These are phyloP conservation scores for Globisporangium iwayamae DNA, from an alignment of 352 stramenopile genomes.

Conservation along the genomic window DNA sequence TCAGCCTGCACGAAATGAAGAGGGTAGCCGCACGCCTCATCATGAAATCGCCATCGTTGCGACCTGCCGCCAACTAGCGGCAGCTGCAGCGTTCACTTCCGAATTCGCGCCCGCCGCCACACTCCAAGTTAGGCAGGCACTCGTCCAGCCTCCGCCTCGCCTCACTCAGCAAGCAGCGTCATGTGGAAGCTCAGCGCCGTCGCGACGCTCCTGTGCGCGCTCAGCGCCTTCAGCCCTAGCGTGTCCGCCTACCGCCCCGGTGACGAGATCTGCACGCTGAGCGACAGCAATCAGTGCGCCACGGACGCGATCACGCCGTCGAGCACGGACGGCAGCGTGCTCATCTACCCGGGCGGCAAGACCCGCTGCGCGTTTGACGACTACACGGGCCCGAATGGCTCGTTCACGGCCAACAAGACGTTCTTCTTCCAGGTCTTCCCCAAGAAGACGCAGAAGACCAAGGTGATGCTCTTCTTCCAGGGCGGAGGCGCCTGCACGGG, in stretches of 20 bases:
- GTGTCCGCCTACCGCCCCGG: conserved; percentile 10
- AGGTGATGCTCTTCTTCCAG: conserved; percentile 42
- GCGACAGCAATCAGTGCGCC: conserved; percentile 22
- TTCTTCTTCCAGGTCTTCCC: conserved; percentile 55
- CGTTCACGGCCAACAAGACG: conserved; percentile 20
- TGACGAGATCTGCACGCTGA: conserved; percentile 28
- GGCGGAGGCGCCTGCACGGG: conserved; percentile 36
- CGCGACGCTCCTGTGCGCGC: conserved; percentile 9
- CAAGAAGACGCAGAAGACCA: conserved; percentile 26
- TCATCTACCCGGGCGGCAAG: conserved; percentile 27
- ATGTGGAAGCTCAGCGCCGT: no score
- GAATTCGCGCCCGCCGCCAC: no score
- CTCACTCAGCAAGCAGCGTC: no score
- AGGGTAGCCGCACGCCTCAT: no score
- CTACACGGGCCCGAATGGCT: conserved; percentile 4
- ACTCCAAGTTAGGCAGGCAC: no score
- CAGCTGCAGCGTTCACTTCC: no score
- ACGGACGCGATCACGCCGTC: conserved; percentile 23
- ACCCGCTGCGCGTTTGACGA: conserved; percentile 26
- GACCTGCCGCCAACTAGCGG: no score
- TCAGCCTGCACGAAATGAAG: no score
- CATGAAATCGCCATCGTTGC: no score
- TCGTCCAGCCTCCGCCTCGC: no score
- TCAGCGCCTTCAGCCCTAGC: not conserved
- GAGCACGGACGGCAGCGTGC: conserved; percentile 22